Base-by-base conservation (phyloP, 2,329 filamentous ascomycete species). In the Esteya vermicola region DNA sequence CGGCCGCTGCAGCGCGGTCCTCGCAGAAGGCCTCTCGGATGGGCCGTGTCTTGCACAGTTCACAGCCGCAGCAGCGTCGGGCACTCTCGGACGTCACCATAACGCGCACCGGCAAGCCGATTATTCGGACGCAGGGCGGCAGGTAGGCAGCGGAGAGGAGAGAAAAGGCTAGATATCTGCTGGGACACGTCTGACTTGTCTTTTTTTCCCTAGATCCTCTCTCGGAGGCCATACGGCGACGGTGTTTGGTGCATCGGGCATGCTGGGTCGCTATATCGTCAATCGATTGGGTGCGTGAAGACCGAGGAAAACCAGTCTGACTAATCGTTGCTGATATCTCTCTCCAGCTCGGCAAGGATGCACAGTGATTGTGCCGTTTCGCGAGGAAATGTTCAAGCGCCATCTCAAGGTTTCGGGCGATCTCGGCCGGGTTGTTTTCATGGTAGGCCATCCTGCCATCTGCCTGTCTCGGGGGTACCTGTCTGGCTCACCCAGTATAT, bases 351-450 rank as follows among this genome's bases (percentile, higher is more conserved):
- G 84, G 48, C 78, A 86, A 65, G 91, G 91, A 78, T 93, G 85
- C 63, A 94, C 82, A 30, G 91, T 98, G 31, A 77, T 98, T 44
- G 63, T 96, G 44, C 91, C 91, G 37, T 98, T 77, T 70, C 81
- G 91, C 34, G 91, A 98, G 68, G 91, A 96, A 64, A 96, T 95
- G 88, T 70, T 81, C 52, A 96, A 96, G 73, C 81, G 91, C 52
- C 89, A 96, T 66, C 69, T 98, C 56, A 96, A 96, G 67, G 78
- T 94, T 43, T 72, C 85, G n/a, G 91, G 91, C 63, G 91, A 98
- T 62, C 70, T 98, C 45, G 91, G 91, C 47, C 76, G 85, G 52
- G 74, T 98, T 41, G 68, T 82, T 52, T 96, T 98, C 62, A 70
- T 93, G 53, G 83, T 88, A 63, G 46, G 69, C 45, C 4, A 4